phyloP scores from a whole-genome alignment of 2,329 filamentous ascomycete species.

The Colletotrichum musae region DNA sequence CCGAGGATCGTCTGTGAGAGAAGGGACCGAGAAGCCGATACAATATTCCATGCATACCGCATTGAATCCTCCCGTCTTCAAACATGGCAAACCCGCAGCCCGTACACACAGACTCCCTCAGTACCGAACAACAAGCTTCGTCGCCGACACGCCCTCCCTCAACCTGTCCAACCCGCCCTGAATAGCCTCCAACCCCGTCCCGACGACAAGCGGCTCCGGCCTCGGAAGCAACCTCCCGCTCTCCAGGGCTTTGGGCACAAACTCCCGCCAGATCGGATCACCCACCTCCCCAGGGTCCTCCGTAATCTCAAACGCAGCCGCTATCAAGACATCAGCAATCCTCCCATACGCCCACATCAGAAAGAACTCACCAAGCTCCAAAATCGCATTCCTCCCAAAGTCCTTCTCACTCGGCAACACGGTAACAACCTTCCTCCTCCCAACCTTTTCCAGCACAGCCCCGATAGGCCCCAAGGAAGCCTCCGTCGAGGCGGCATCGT shows the following conservation, averaged over 20 bases:
- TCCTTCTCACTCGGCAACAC: conserved; percentile 1
- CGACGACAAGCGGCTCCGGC: conserved; percentile 8
- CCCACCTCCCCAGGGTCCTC: conserved; percentile 1
- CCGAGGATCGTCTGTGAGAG: not conserved
- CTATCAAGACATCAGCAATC: rapidly evolving
- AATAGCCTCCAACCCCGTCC: conserved; percentile 16
- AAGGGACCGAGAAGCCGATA: too few species aligned
- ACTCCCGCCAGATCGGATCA: not conserved
- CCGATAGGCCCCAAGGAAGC: conserved; percentile 12
- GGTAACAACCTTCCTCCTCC: not conserved
- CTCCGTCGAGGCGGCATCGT: conserved; percentile 11
- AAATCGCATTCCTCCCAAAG: conserved; percentile 14
- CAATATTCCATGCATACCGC: not conserved
- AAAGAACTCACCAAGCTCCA: not conserved
- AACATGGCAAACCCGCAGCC: not conserved
- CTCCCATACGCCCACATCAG: rapidly evolving
- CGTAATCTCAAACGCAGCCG: not conserved
- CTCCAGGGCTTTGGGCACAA: not conserved
- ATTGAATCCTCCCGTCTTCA: not conserved
- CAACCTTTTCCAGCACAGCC: conserved; percentile 8
- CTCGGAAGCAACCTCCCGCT: conserved; percentile 12
- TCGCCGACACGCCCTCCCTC: conserved; percentile 18
- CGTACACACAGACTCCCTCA: not conserved
- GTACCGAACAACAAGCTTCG: conserved; percentile 5
- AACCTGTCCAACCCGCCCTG: conserved; percentile 7